These are phyloP conservation scores for Pichia cabralensis DNA, from an alignment of 805 yeast genomes.

Conservation along the genomic window DNA sequence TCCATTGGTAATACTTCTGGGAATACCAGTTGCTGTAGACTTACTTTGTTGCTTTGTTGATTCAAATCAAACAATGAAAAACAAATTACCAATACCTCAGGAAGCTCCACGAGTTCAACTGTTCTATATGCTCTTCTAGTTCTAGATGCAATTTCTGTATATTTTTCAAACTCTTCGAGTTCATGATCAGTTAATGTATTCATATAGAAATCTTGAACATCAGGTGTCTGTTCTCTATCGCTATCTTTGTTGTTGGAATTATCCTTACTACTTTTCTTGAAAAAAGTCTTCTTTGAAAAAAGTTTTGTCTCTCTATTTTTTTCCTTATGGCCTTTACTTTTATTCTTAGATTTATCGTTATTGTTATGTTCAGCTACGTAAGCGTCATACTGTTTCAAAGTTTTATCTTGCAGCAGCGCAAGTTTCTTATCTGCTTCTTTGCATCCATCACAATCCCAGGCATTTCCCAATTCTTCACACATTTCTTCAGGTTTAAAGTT, in stretches of 20 bases:
- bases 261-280: conserved; percentile 1
- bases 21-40: conserved; percentile 15
- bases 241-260: too few relatives aligned
- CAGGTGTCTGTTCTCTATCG: too few relatives aligned
- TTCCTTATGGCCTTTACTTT: conserved; percentile 7
- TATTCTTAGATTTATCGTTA: conserved; percentile 22
- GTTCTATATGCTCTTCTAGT: conserved; percentile 23
- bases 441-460: conserved; percentile 81
- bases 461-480: conserved; percentile 53
- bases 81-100: conserved; percentile 25
- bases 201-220: too few relatives aligned
- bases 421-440: conserved; percentile 20
- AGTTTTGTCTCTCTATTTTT: too few relatives aligned
- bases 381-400: conserved; percentile 9
- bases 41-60: conserved; percentile 19
- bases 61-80: conserved; percentile 23
- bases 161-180: conserved; percentile 13
- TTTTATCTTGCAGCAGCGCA: conserved; percentile 5
- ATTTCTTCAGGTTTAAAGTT: conserved; percentile 57
- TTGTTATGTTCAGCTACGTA: conserved; percentile 12
- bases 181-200: conserved; percentile 15
- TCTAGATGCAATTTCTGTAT: conserved; percentile 12
- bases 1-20: conserved; percentile 25
- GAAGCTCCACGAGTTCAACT: conserved; percentile 26
- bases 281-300: conserved; percentile 3